Conservation (phyloP, 2,329 filamentous ascomycete species). For the Xylaria sp. region DNA sequence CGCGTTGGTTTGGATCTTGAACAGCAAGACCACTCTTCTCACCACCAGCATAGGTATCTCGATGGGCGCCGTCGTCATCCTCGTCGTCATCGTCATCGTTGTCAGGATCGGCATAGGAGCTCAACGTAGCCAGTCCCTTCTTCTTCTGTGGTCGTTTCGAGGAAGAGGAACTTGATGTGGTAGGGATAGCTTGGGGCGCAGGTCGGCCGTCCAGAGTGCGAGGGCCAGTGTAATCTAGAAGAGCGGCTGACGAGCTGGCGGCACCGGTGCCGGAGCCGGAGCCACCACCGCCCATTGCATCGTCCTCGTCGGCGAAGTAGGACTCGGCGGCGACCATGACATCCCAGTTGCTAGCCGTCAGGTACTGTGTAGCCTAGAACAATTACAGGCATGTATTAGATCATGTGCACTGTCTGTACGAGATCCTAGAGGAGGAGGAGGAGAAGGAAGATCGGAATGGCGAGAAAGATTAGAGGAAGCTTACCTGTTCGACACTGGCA, state of each 20-base stretch:
- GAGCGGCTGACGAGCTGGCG: slow-evolving; percentile 41
- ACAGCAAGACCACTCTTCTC: slow-evolving; percentile 82
- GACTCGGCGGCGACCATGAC: slow-evolving; percentile 70
- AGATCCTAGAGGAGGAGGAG: neutral
- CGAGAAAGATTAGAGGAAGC: slow-evolving; percentile 36
- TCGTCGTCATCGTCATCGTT: slow-evolving; percentile 65
- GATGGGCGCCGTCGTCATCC: slow-evolving; percentile 67
- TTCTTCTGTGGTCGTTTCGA: slow-evolving; percentile 63
- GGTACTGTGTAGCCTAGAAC: slow-evolving; percentile 72
- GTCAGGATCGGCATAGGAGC: slow-evolving; percentile 65
- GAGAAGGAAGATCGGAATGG: neutral
- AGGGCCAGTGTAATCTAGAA: slow-evolving; percentile 66
- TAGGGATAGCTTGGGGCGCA: slow-evolving; percentile 57
- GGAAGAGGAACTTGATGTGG: slow-evolving; percentile 48
- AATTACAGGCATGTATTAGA: neutral
- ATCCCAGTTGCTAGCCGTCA: slow-evolving; percentile 74
- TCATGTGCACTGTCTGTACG: neutral
- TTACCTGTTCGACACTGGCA: slow-evolving; percentile 54
- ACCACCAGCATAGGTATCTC: slow-evolving; percentile 83
- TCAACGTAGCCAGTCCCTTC: slow-evolving; percentile 70
- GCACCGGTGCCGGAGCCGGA: slow-evolving; percentile 57
- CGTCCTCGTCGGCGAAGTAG: slow-evolving; percentile 70
- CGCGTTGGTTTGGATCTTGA: slow-evolving; percentile 67
- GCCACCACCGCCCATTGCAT: slow-evolving; percentile 52
- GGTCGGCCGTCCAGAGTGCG: slow-evolving; percentile 72